Evolutionary conservation across 352 stramenopile species (phyloP), one percentile per base, ranked within the genome.

Genomic region (Halophytophthora batemanensis): DNA sequence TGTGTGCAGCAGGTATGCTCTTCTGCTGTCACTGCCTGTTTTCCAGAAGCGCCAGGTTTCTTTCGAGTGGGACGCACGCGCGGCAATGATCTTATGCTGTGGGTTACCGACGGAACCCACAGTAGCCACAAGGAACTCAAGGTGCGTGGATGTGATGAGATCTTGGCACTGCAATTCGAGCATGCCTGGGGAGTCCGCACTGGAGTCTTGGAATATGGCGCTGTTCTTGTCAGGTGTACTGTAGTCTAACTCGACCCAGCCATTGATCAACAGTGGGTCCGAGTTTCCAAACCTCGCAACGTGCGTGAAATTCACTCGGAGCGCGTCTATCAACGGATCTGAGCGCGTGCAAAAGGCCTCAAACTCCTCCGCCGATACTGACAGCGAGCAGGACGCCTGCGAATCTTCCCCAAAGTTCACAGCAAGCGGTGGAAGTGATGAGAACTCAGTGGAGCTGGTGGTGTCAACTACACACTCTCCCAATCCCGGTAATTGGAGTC

Each of bases 1-100:
- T 28, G 61, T 71, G 21, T 55, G 61, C 11, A 77, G 19, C 18
- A 74, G 10, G 43, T 64, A 74, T 18, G 45, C 74, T 35, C 61
- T 36, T 28, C 51, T 53, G 21, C 54, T 50, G 17, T 43, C 38
- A 15, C 51, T 21, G 0, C 40, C 35, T 4, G 60, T 57, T 28
- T 49, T 56, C 64, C 67, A 74, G 56, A 77, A 75, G 6, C 22
- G 50, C 70, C 67, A 81, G 40, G 53, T 58, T 17, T 68, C 61
- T 15, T 58, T 64, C 12, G 41, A 60, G 48, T 81, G 67, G 2
- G 40, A 61, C 3, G 60, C 70, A 0, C 70, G 48, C 1, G 70
- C 66, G 1, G 70, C 67, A 33, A 81, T 36, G 55, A 81, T 69
- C 41, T 81, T 81, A 52, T 59, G 52, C 48, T 81, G 70, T 12